phyloP scores from a whole-genome alignment of 2,329 filamentous ascomycete genomes.

The Cylindrodendrum hubeiense region DNA sequence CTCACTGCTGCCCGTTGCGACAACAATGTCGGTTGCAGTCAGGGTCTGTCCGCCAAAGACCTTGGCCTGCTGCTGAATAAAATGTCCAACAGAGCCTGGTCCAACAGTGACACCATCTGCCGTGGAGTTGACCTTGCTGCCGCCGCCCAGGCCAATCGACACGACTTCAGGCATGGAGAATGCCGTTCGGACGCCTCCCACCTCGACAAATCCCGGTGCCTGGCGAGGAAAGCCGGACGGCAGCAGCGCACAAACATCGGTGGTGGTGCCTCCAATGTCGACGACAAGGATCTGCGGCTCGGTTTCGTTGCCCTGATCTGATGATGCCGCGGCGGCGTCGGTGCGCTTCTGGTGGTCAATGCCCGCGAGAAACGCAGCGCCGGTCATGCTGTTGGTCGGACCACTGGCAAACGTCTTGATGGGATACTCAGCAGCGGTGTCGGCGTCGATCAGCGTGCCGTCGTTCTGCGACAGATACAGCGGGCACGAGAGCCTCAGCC shows the following conservation, averaged over 20 bases:
- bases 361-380: constrained; percentile 66
- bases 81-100: constrained; percentile 67
- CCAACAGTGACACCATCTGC: constrained; percentile 58
- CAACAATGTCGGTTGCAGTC: constrained; percentile 66
- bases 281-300: constrained; percentile 60
- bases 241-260: constrained; percentile 69
- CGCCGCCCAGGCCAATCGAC: constrained; percentile 69
- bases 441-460: constrained; percentile 63
- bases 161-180: constrained; percentile 69
- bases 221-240: constrained; percentile 71
- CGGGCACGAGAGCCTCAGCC: constrained; percentile 55
- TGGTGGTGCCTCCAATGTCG: constrained; percentile 72
- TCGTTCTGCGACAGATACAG: constrained; percentile 67
- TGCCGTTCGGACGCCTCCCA: constrained; percentile 70
- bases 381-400: constrained; percentile 66
- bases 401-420: constrained; percentile 67
- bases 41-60: constrained; percentile 66
- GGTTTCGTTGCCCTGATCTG: not conserved
- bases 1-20: constrained; percentile 48
- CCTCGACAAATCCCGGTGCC: constrained; percentile 68
- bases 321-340: not conserved
- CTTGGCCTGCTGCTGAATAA: constrained; percentile 59
- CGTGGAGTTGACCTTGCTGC: constrained; percentile 49
- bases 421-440: constrained; percentile 60
- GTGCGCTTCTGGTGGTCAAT: constrained; percentile 49